These are phyloP conservation scores for Suillus plorans DNA, from an alignment of 768 basidiomycete species.

Conservation along the genomic window DNA sequence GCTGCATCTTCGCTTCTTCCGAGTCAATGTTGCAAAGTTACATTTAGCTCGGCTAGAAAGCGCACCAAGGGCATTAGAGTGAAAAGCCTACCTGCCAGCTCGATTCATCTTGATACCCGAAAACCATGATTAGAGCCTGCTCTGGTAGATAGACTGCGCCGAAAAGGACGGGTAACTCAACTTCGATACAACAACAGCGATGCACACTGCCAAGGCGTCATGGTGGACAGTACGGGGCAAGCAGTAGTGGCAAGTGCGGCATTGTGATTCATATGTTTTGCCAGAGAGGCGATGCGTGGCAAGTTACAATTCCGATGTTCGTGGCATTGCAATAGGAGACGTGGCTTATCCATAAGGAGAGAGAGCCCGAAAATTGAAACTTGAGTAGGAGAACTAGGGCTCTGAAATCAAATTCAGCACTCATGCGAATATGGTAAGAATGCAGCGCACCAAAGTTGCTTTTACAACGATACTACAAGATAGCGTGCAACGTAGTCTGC, in stretches of 20 bases:
- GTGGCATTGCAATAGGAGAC: constrained; percentile 55
- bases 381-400: constrained; percentile 53
- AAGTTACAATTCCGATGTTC: constrained; percentile 49
- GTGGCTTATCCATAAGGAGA: constrained; percentile 24
- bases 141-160: background rate
- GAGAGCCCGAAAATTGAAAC: constrained; percentile 52
- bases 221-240: constrained; percentile 67
- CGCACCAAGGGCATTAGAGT: background rate
- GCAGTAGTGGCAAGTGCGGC: constrained; percentile 41
- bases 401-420: constrained; percentile 32
- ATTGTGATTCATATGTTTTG: constrained; percentile 54
- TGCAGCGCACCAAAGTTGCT: constrained; percentile 29
- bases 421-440: background rate
- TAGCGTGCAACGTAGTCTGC: background rate
- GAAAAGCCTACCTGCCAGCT: constrained; percentile 46
- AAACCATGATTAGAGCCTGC: background rate
- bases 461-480: background rate
- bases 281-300: constrained; percentile 55
- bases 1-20: constrained; percentile 49
- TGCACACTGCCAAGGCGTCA: constrained; percentile 71
- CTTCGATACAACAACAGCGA: constrained; percentile 59
- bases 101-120: constrained; percentile 48
- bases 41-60: background rate
- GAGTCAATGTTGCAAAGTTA: too few relatives aligned
- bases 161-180: constrained; percentile 50